phyloP scores from a whole-genome alignment of 176 grass and related monocot genomes.

The Rhynchospora pubera region DNA sequence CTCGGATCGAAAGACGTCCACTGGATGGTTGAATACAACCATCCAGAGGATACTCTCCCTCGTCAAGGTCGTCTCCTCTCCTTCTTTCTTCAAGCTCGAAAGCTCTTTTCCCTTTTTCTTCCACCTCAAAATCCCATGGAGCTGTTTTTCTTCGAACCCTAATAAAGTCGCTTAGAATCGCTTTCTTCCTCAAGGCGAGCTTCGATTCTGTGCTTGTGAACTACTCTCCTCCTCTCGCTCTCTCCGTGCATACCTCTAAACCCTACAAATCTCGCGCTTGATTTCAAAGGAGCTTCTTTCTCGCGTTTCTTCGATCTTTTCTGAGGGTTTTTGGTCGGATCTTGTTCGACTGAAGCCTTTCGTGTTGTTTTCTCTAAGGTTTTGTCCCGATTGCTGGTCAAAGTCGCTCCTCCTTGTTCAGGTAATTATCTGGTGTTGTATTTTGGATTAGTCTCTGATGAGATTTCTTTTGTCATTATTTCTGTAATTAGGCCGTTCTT shows the following conservation, averaged over 20 bases:
- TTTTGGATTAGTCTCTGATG: not conserved
- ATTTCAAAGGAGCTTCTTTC: not conserved
- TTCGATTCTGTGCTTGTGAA: not conserved
- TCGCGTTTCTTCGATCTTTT: not conserved
- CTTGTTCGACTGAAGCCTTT: not conserved
- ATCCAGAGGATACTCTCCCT: too few relatives aligned
- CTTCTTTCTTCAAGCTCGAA: too few relatives aligned
- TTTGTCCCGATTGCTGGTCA: not conserved
- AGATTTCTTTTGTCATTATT: not conserved
- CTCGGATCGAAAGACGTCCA: too few relatives aligned
- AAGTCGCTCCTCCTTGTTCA: not conserved
- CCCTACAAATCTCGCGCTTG: not conserved
- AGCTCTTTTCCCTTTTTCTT: not conserved
- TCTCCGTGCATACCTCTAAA: not conserved
- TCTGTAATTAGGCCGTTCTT: not conserved
- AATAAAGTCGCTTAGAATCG: not conserved
- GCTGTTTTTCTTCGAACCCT: not conserved
- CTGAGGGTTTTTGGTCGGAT: not conserved
- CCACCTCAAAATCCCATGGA: not conserved
- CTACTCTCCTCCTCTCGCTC: not conserved
- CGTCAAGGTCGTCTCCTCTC: not conserved
- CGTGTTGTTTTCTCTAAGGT: too few relatives aligned
- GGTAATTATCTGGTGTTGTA: conserved; percentile 4
- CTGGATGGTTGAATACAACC: too few relatives aligned
- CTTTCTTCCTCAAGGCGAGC: not conserved